Evolutionary conservation across 2,329 filamentous ascomycete genomes (phyloP).

Genomic region (Pyrenophora teres): DNA sequence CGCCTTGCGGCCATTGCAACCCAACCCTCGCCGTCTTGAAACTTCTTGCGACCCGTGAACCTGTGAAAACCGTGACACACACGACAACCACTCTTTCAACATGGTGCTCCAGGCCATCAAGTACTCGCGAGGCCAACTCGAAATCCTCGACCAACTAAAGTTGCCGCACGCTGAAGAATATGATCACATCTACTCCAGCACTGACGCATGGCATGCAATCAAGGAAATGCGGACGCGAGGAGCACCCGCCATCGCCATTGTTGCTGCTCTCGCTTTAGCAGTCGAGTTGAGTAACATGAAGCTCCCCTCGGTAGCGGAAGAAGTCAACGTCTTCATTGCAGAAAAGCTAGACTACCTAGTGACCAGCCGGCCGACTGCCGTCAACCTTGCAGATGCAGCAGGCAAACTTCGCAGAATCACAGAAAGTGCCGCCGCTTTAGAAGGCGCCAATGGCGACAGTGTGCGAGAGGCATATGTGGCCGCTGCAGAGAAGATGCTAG

Average conservation of each 20-base stretch:
- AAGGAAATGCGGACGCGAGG: conserved; percentile 78
- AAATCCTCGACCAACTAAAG: conserved; percentile 82
- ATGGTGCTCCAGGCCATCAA: conserved; percentile 76
- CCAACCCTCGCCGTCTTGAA: conserved; percentile 29
- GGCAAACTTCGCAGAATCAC: conserved; percentile 73
- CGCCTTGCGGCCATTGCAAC: conserved; percentile 21
- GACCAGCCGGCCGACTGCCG: conserved; percentile 87
- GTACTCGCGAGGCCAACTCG: conserved; percentile 71
- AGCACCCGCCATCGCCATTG: conserved; percentile 95
- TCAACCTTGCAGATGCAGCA: conserved; percentile 91
- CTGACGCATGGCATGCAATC: conserved; percentile 82
- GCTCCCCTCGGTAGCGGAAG: conserved; percentile 59
- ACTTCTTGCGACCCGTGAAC: conserved; percentile 17
- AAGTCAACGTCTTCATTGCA: conserved; percentile 70
- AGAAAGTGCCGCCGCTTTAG: conserved; percentile 53
- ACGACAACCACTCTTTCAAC: conserved; percentile 15
- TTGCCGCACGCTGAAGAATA: conserved; percentile 81
- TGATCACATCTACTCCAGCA: conserved; percentile 69
- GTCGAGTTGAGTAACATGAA: conserved; percentile 74
- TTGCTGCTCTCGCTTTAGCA: conserved; percentile 86
- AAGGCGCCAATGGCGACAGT: conserved; percentile 53
- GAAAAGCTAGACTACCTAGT: conserved; percentile 83
- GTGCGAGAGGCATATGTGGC: conserved; percentile 74
- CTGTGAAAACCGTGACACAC: conserved; percentile 3
- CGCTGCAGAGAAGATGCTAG: conserved; percentile 83